A percentile compares a stretch with the other conserved stretches of the same genome.
Conservation (phyloP, 2,329 filamentous ascomycete genomes). For the Pseudodiploospora longispora region DNA sequence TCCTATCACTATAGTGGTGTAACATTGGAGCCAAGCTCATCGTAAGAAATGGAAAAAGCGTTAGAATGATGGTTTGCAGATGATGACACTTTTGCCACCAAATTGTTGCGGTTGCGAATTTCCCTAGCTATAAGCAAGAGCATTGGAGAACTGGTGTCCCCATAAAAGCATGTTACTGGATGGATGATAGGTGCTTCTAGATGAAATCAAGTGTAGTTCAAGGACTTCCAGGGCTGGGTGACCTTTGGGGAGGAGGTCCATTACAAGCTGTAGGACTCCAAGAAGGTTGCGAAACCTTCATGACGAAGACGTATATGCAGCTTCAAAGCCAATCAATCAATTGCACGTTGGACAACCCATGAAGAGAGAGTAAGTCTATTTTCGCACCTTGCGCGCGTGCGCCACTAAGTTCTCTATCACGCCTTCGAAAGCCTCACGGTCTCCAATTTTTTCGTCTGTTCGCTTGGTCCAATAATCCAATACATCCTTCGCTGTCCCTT, state of each 20-base stretch:
- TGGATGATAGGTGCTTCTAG: too few species aligned
- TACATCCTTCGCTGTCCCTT: slow-evolving; percentile 64
- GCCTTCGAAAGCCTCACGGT: slow-evolving; percentile 89
- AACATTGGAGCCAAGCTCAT: slow-evolving; percentile 43
- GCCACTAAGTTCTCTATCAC: slow-evolving; percentile 96
- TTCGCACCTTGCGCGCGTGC: slow-evolving; percentile 77
- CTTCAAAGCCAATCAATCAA: slow-evolving; percentile 13
- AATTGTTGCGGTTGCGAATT: too few species aligned
- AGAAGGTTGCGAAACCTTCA: too few species aligned
- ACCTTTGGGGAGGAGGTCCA: too few species aligned
- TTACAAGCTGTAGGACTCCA: too few species aligned
- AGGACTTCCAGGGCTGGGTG: too few species aligned
- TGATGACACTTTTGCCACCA: too few species aligned
- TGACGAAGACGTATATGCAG: slow-evolving; percentile 6
- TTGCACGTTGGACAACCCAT: slow-evolving; percentile 10
- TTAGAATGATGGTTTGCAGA: not conserved
- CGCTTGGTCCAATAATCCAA: slow-evolving; percentile 83
- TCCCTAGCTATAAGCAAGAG: too few species aligned
- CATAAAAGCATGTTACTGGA: too few species aligned
- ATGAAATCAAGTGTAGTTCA: too few species aligned
- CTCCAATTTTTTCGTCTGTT: slow-evolving; percentile 78
- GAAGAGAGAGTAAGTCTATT: slow-evolving; percentile 37
- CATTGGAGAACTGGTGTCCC: too few species aligned
- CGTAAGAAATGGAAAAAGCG: slow-evolving; percentile 21
- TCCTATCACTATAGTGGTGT: slow-evolving; percentile 36